Evolutionary conservation across 306 rosid species (phyloP).

Genomic region (Quercus rubra): DNA sequence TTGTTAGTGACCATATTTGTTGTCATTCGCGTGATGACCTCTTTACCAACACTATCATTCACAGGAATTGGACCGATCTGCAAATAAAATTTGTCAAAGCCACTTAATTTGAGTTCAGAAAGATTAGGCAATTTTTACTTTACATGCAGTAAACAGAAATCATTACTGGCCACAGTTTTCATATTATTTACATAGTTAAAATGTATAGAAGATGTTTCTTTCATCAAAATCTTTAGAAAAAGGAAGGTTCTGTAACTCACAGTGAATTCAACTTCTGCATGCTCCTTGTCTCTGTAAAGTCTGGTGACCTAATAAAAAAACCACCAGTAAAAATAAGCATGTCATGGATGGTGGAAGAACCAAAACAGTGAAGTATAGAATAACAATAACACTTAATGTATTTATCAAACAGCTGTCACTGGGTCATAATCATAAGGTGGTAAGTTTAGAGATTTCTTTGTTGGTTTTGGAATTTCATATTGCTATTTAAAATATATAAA

Average conservation of each 20-base stretch:
- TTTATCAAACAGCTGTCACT: neutral
- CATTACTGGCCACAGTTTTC: neutral
- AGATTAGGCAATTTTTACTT: neutral
- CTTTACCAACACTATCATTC: slow-evolving; percentile 77
- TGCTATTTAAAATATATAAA: too few species aligned
- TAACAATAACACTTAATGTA: neutral
- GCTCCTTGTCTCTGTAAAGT: slow-evolving; percentile 78
- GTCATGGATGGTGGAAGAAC: neutral
- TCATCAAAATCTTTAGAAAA: neutral
- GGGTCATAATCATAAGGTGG: too few species aligned
- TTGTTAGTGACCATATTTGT: slow-evolving; percentile 75
- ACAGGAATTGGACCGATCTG: slow-evolving; percentile 94
- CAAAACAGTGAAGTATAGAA: neutral
- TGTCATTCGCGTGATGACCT: slow-evolving; percentile 67
- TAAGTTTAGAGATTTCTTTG: too few species aligned
- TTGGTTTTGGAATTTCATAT: too few species aligned
- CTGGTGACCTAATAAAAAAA: slow-evolving; percentile 53
- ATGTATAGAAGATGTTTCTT: neutral
- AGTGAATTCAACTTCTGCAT: slow-evolving; percentile 88
- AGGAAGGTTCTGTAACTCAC: slow-evolving; percentile 42
- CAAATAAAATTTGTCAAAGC: slow-evolving; percentile 32
- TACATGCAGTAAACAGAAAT: neutral
- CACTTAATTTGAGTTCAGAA: neutral
- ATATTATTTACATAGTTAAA: neutral
- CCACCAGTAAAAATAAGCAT: slow-evolving; percentile 10